phyloP scores from a whole-genome alignment of 1,284 basidiomycete species.

The Cerrena zonata region DNA sequence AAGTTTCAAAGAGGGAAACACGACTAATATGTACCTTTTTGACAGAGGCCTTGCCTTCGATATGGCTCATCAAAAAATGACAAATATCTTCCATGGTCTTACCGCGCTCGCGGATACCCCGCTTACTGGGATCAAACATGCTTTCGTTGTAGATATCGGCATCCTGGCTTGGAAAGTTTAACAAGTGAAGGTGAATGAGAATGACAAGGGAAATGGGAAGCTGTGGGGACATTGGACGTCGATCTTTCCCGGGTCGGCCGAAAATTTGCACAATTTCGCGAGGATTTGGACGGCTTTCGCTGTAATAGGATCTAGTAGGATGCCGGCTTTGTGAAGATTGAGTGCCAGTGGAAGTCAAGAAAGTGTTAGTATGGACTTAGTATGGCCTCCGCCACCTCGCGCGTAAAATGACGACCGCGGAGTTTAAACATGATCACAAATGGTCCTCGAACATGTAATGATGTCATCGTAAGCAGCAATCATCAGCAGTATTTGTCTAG shows the following conservation, averaged over 20 bases:
- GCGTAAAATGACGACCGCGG: no score
- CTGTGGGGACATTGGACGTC: no score
- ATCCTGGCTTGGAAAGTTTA: slow-evolving; percentile 40
- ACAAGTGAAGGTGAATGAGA: slow-evolving; percentile 45
- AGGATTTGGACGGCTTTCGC: no score
- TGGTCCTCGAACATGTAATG: no score
- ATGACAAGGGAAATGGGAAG: slow-evolving; percentile 30
- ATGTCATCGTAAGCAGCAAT: neutral
- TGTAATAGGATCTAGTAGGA: neutral
- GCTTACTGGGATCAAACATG: slow-evolving; percentile 38
- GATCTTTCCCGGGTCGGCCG: no score
- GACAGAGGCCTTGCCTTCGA: slow-evolving; percentile 32
- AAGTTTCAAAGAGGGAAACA: neutral
- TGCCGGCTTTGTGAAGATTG: neutral
- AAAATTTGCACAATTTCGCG: no score
- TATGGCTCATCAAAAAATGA: slow-evolving; percentile 42
- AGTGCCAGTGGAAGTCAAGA: neutral
- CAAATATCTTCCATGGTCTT: slow-evolving; percentile 47
- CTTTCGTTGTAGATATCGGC: slow-evolving; percentile 38
- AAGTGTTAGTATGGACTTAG: no score
- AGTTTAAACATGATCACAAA: neutral
- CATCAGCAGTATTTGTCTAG: neutral
- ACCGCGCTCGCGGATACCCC: slow-evolving; percentile 43
- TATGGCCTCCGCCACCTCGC: no score
- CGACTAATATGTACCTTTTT: slow-evolving; percentile 27